A percentile compares a stretch with the other conserved stretches of the same genome.
These are phyloP conservation scores for Dactylonectria estremocensis DNA, from an alignment of 2,329 filamentous ascomycete species.

Conservation along the genomic window DNA sequence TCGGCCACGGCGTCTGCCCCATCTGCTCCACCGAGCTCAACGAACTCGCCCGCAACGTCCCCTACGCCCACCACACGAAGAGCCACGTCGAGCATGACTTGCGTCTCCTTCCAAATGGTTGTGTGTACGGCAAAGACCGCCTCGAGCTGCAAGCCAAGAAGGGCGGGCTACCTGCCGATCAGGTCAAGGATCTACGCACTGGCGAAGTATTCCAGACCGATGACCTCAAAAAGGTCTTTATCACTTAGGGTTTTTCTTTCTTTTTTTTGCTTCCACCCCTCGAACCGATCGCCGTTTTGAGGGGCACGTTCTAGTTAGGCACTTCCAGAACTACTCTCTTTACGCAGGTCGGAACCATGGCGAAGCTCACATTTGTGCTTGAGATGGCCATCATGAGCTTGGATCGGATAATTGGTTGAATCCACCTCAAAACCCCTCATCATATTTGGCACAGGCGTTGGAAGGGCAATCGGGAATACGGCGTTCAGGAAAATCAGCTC, in stretches of 20 bases:
- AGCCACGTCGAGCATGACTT: conserved; percentile 92
- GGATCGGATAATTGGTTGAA: not conserved
- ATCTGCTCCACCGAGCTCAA: conserved; percentile 98
- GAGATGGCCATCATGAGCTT: not conserved
- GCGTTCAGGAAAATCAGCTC: conserved; percentile 7
- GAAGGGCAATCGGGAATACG: not conserved
- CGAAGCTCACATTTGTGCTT: not conserved
- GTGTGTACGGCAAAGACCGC: conserved; percentile 84
- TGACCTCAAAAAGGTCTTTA: conserved; percentile 89
- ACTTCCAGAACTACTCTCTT: too few relatives aligned
- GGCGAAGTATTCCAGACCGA: conserved; percentile 75
- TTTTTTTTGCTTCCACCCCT: not conserved
- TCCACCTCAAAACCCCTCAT: not conserved
- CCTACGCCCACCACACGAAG: conserved; percentile 95
- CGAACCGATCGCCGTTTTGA: not conserved
- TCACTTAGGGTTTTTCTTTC: conserved; percentile 78
- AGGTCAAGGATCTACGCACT: conserved; percentile 85
- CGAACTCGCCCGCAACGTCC: conserved; percentile 87
- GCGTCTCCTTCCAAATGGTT: conserved; percentile 87
- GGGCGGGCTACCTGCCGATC: conserved; percentile 75
- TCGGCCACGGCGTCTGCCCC: conserved; percentile 86
- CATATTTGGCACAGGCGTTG: conserved; percentile 17
- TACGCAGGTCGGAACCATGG: not conserved
- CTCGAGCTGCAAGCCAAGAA: conserved; percentile 86
- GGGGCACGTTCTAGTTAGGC: too few relatives aligned